These are phyloP conservation scores for Tetracentron sinense DNA, from an alignment of 164 flowering plant species.

Conservation along the genomic window DNA sequence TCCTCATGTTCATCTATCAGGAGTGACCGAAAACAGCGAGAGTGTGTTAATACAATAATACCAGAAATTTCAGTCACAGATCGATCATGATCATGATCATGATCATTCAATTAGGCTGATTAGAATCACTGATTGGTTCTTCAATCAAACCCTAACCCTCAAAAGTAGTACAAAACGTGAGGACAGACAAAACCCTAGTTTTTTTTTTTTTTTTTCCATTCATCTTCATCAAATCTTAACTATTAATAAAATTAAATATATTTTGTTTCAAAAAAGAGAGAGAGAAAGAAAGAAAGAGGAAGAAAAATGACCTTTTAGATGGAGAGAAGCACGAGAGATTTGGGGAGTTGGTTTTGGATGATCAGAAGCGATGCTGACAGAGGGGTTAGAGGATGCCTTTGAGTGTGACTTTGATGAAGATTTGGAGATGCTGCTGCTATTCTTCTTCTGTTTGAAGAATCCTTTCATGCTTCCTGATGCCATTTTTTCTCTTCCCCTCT, in stretches of 20 bases:
- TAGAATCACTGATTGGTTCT: background rate
- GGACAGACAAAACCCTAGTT: background rate
- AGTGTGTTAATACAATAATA: background rate
- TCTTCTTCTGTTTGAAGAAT: slow-evolving; percentile 69
- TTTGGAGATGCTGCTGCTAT: slow-evolving; percentile 41
- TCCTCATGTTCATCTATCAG: slow-evolving; percentile 39
- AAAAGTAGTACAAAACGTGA: background rate
- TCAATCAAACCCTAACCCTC: background rate
- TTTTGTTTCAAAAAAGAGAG: background rate
- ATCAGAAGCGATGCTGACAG: slow-evolving; percentile 38
- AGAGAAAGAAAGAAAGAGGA: slow-evolving; percentile 1
- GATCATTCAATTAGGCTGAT: background rate
- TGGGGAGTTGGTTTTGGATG: slow-evolving; percentile 43
- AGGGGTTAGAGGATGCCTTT: slow-evolving; percentile 14
- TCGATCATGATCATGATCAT: too few relatives aligned
- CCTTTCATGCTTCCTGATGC: slow-evolving; percentile 55
- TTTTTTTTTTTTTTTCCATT: background rate
- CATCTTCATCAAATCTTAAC: background rate
- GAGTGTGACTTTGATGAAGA: slow-evolving; percentile 18
- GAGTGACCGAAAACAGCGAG: background rate
- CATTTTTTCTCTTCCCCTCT: slow-evolving; percentile 26
- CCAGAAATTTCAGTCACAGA: background rate
- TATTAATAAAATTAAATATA: background rate
- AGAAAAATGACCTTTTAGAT: slow-evolving; percentile 44
- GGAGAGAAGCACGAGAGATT: slow-evolving; percentile 46